phyloP scores from a whole-genome alignment of 495 filamentous ascomycete genomes.

The Diplogelasinospora grovesii region DNA sequence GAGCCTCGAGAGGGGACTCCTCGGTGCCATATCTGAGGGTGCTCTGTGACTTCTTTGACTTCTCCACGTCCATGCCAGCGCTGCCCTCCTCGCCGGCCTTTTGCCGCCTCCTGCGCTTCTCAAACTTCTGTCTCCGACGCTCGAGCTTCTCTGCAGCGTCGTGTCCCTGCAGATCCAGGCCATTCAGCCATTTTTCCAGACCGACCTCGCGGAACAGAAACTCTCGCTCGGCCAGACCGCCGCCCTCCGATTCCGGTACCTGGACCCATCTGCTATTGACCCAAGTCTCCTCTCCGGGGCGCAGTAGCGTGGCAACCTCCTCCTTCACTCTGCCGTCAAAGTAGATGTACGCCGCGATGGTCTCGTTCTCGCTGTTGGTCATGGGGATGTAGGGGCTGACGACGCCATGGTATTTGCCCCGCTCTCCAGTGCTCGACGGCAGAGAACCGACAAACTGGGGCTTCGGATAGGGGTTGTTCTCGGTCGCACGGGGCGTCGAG shows the following conservation, averaged over 20 bases:
- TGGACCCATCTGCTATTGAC: slow-evolving; percentile 98
- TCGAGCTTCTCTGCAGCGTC: slow-evolving; percentile 82
- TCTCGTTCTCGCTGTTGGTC: slow-evolving; percentile 86
- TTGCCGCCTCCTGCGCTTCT: slow-evolving; percentile 71
- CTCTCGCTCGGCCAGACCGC: slow-evolving; percentile 90
- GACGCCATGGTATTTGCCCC: slow-evolving; percentile 43
- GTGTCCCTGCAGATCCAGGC: slow-evolving; percentile 83
- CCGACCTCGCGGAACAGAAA: slow-evolving; percentile 98
- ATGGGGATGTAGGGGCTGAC: slow-evolving; percentile 84
- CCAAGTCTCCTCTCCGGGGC: slow-evolving; percentile 96
- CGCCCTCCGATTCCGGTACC: slow-evolving; percentile 82
- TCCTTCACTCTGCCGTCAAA: slow-evolving; percentile 95
- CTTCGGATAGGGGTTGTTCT: slow-evolving; percentile 64
- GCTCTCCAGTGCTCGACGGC: slow-evolving; percentile 38
- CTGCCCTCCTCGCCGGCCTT: slow-evolving; percentile 42
- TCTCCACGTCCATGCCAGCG: slow-evolving; percentile 46
- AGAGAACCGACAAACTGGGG: slow-evolving; percentile 71
- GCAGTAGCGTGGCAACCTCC: slow-evolving; percentile 88
- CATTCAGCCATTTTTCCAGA: slow-evolving; percentile 90
- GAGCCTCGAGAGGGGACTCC: slow-evolving; percentile 63
- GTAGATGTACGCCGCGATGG: slow-evolving; percentile 97
- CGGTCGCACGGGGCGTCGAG: slow-evolving; percentile 69
- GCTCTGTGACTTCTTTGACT: slow-evolving; percentile 27
- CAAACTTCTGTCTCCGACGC: slow-evolving; percentile 75
- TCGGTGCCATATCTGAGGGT: slow-evolving; percentile 75